phyloP scores from a whole-genome alignment of 176 grass and related monocot genomes.

The Lolium rigidum region DNA sequence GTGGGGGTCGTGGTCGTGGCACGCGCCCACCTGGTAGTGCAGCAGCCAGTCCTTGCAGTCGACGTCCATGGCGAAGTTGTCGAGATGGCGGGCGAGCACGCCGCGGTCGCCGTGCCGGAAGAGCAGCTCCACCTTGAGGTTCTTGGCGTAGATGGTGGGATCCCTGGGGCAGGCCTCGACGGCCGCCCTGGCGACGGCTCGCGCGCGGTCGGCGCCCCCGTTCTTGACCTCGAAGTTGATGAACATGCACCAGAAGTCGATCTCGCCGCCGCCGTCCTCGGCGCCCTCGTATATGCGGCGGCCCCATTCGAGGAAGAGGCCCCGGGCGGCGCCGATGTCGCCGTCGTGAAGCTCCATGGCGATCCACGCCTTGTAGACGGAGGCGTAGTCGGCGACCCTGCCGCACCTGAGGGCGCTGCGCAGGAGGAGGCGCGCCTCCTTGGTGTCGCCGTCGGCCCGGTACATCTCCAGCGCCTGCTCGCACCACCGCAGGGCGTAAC shows the following conservation, averaged over 20 bases:
- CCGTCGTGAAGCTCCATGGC: not conserved
- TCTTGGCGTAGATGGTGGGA: not conserved
- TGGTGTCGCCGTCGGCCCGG: not conserved
- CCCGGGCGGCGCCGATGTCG: not conserved
- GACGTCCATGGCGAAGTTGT: not conserved
- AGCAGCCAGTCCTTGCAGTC: not conserved
- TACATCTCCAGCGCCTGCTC: not conserved
- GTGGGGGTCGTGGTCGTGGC: not conserved
- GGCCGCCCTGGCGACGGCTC: not conserved
- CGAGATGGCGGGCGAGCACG: not conserved
- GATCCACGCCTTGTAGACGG: slow-evolving; percentile 31
- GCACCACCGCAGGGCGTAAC: not conserved
- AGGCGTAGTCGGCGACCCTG: not conserved
- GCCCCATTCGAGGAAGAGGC: not conserved
- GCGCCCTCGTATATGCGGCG: not conserved
- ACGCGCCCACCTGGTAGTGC: not conserved
- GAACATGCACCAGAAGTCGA: slow-evolving; percentile 20
- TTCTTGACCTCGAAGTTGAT: slow-evolving; percentile 6
- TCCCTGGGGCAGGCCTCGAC: slow-evolving; percentile 18
- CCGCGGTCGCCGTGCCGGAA: not conserved
- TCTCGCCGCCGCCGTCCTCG: not conserved
- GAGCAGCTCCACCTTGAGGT: slow-evolving; percentile 27
- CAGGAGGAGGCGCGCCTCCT: slow-evolving; percentile 10
- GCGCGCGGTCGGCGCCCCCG: not conserved
- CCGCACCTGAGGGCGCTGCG: not conserved